Evolutionary conservation across 371 early-diverging fungal species (phyloP).

Genomic region (Phascolomyces articulosus): DNA sequence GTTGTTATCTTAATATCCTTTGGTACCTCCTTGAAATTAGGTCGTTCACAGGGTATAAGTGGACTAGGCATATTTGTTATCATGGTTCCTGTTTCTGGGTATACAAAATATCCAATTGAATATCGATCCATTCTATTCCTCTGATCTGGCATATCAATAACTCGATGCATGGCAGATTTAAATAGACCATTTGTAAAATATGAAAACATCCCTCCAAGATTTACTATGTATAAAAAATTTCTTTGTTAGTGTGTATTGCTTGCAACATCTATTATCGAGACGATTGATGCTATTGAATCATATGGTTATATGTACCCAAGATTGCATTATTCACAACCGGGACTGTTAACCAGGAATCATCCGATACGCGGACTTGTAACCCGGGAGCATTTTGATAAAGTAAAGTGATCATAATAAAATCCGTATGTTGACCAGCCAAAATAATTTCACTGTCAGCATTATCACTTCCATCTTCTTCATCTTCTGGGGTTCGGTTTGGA

Average conservation of each 20-base stretch:
- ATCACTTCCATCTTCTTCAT: no score
- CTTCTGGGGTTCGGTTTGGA: no score
- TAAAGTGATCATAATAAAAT: conserved; percentile 65
- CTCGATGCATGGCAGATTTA: conserved; percentile 65
- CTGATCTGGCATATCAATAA: conserved; percentile 50
- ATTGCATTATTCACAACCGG: conserved; percentile 51
- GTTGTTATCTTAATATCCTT: not conserved
- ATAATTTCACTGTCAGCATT: not conserved
- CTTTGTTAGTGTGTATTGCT: no score
- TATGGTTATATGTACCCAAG: no score
- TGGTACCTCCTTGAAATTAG: not conserved
- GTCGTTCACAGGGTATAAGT: not conserved
- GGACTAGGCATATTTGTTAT: conserved; percentile 14
- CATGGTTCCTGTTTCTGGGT: conserved; percentile 14
- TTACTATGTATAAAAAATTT: conserved; percentile 40
- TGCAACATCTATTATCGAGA: no score
- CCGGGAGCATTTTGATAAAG: conserved; percentile 65
- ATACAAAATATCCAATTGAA: conserved; percentile 64
- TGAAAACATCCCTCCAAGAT: conserved; percentile 66
- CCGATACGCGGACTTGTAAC: conserved; percentile 52
- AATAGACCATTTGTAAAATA: conserved; percentile 67
- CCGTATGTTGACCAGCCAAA: conserved; percentile 37
- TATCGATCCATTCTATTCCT: conserved; percentile 41
- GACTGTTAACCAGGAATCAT: conserved; percentile 51
- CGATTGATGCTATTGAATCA: no score